Evolutionary conservation across 306 rosid species (phyloP), one percentile per base, ranked within the genome.

Genomic region (Cucumis hystrix): DNA sequence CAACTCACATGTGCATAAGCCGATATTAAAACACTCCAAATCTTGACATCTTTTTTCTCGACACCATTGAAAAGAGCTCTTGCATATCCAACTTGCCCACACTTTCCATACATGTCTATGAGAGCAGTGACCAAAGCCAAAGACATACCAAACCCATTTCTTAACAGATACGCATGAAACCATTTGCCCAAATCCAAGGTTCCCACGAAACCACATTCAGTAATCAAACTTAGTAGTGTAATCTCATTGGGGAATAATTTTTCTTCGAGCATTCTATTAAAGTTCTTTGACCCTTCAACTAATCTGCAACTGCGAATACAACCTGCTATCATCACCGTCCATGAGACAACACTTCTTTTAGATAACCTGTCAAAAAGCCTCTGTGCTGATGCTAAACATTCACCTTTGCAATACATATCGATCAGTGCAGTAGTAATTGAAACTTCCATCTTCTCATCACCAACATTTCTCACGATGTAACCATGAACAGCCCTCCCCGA

Each of bases 21-120:
- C 17, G 84, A 87, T 76, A 89, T 85, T 89, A 91, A 80, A 21
- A 89, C 85, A 78, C 86, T 91, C 88, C 89, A 91, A 81, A 86
- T 83, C 75, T 65, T 83, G 41, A 87, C 82, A 81, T 91, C 93
- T 58, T 74, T 89, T 56, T 78, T 57, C 33, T 64, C 43, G 18
- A 65, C 15, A 61, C 83, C 72, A 49, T 86, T 79, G 65, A 89
- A 91, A 47, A 91, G 61, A 47, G 74, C 81, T 83, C 89, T 85
- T 1, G 97, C 90, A 9, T 70, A 77, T 59, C 64, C 59, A 20
- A 58, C 74, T 79, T 89, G 86, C 13, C 87, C 87, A 73, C 93
- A 87, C 79, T 86, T 85, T 21, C 93, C 96, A 74, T 91, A 91
- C 96, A 89, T 91, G n/a, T 86, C 90, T 49, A 91, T 72, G 77